Conservation (phyloP, 805 yeast genomes). For the Candida ortonii region DNA sequence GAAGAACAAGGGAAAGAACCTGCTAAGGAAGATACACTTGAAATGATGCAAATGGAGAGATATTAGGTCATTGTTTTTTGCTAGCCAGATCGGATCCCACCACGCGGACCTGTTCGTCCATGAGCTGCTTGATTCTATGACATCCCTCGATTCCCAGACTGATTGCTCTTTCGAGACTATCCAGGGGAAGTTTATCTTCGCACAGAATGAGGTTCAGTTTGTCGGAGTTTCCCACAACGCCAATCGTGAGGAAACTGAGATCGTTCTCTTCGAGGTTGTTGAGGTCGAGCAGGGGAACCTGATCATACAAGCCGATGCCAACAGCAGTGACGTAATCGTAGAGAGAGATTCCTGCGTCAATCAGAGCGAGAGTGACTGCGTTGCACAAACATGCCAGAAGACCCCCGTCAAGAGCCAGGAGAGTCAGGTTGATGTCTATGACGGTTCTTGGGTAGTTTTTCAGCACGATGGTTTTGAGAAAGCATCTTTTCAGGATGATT, state of each 20-base stretch:
- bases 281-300: slow-evolving; percentile 73
- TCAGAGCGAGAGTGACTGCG: slow-evolving; percentile 81
- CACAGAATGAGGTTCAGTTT: slow-evolving; percentile 72
- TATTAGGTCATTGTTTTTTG: slow-evolving; percentile 20
- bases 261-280: slow-evolving; percentile 82
- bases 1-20: slow-evolving; percentile 25
- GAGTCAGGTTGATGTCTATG: slow-evolving; percentile 71
- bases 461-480: slow-evolving; percentile 68
- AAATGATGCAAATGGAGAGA: slow-evolving; percentile 8
- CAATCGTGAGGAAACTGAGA: slow-evolving; percentile 76
- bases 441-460: slow-evolving; percentile 80
- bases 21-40: slow-evolving; percentile 25
- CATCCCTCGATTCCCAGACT: slow-evolving; percentile 87
- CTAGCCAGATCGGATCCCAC: slow-evolving; percentile 55
- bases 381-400: slow-evolving; percentile 75
- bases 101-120: slow-evolving; percentile 80
- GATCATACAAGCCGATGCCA: slow-evolving; percentile 76
- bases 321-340: slow-evolving; percentile 84
- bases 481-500: slow-evolving; percentile 64
- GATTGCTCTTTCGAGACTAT: slow-evolving; percentile 68
- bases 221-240: slow-evolving; percentile 78
- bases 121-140: slow-evolving; percentile 72
- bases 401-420: slow-evolving; percentile 89
- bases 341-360: slow-evolving; percentile 95
- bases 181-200: slow-evolving; percentile 85